Conservation (phyloP, 495 filamentous ascomycete genomes). For the Penicillium tannophilum region DNA sequence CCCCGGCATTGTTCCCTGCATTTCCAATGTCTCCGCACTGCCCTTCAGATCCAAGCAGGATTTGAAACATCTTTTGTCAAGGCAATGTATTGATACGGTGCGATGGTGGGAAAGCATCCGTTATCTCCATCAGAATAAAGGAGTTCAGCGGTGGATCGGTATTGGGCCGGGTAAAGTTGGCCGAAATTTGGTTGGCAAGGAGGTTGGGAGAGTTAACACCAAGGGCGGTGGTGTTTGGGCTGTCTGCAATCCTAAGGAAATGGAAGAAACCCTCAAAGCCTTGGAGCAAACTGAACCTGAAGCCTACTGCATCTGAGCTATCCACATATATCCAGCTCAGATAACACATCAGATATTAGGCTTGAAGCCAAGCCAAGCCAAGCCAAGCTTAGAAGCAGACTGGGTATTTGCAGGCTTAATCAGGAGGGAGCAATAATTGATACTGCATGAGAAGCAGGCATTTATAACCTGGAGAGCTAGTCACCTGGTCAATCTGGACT, state of each 20-base stretch:
- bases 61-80: conserved; percentile 72
- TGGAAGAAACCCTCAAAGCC: conserved; percentile 71
- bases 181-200: conserved; percentile 90
- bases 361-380: background rate
- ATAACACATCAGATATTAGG: background rate
- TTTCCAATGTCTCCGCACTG: conserved; percentile 82
- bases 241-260: conserved; percentile 80
- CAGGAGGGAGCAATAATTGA: background rate
- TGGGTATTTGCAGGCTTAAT: background rate
- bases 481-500: too few relatives aligned
- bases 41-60: conserved; percentile 75
- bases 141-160: conserved; percentile 85
- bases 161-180: conserved; percentile 96
- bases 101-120: conserved; percentile 91
- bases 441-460: background rate
- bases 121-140: conserved; percentile 83
- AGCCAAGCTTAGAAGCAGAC: background rate
- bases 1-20: conserved; percentile 71
- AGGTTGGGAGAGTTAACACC: conserved; percentile 80
- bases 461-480: background rate
- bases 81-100: conserved; percentile 85
- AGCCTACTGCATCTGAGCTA: conserved; percentile 8
- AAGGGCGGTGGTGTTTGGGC: conserved; percentile 93
- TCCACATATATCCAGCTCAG: background rate
- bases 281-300: conserved; percentile 73